phyloP scores from a whole-genome alignment of 2,329 filamentous ascomycete species.

The Leptographium wingfieldii region DNA sequence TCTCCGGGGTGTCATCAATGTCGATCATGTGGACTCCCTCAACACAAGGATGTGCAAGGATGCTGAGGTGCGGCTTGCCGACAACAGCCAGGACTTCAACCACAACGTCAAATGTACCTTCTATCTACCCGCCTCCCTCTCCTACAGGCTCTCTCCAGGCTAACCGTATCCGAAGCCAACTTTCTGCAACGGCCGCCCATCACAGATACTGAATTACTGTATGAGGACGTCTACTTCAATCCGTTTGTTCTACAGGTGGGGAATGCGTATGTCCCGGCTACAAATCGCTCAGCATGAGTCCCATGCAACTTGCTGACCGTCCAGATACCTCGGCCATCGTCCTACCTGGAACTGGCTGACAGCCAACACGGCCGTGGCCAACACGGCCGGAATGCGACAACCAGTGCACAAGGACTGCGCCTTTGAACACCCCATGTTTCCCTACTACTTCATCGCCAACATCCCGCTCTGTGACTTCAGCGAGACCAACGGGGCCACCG shows the following conservation, averaged over 20 bases:
- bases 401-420: slow-evolving; percentile 25
- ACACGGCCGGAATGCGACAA: slow-evolving; percentile 23
- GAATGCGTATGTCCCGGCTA: slow-evolving; percentile 19
- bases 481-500: slow-evolving; percentile 22
- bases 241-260: slow-evolving; percentile 26
- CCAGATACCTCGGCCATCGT: slow-evolving; percentile 25
- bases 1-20: slow-evolving; percentile 12
- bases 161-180: slow-evolving; percentile 15
- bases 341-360: slow-evolving; percentile 28
- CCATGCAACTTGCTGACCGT: neutral
- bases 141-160: neutral
- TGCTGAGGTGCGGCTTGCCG: slow-evolving; percentile 9
- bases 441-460: slow-evolving; percentile 27
- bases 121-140: neutral
- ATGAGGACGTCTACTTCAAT: slow-evolving; percentile 28
- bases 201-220: slow-evolving; percentile 18
- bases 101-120: slow-evolving; percentile 14
- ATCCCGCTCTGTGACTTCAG: slow-evolving; percentile 24
- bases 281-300: neutral
- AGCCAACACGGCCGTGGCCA: slow-evolving; percentile 24
- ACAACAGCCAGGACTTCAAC: slow-evolving; percentile 13
- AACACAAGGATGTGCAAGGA: slow-evolving; percentile 13
- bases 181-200: slow-evolving; percentile 26
- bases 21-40: slow-evolving; percentile 12
- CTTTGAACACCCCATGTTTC: slow-evolving; percentile 22